These are phyloP conservation scores for Pelagomonas calceolata DNA, from an alignment of 108 stramenopile genomes.

Conservation along the genomic window DNA sequence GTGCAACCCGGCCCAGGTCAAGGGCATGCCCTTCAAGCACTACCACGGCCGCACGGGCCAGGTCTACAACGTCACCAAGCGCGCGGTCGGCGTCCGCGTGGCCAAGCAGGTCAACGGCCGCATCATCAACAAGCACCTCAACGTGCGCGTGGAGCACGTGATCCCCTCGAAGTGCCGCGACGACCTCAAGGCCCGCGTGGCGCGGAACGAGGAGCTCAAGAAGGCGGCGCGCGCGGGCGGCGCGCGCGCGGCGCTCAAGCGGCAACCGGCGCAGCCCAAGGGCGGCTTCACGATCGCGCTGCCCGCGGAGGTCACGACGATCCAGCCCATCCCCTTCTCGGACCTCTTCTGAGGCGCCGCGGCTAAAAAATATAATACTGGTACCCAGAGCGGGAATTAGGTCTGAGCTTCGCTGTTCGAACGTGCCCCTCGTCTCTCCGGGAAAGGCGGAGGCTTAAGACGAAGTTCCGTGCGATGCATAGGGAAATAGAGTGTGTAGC, in stretches of 20 bases:
- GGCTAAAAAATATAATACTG: not conserved
- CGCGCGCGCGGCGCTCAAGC: slow-evolving; percentile 75
- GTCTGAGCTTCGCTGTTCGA: no score
- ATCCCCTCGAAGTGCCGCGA: slow-evolving; percentile 86
- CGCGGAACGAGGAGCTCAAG: slow-evolving; percentile 68
- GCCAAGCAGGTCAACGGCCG: slow-evolving; percentile 96
- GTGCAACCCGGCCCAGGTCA: slow-evolving; percentile 91
- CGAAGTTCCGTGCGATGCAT: no score
- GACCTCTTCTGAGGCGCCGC: slow-evolving; percentile 62
- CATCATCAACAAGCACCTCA: slow-evolving; percentile 94
- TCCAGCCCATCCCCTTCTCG: slow-evolving; percentile 80
- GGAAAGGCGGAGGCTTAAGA: no score
- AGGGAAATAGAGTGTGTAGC: no score
- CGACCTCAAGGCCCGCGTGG: slow-evolving; percentile 69
- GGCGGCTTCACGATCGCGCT: slow-evolving; percentile 70
- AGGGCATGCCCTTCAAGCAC: slow-evolving; percentile 99
- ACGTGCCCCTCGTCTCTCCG: no score
- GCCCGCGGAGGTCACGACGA: slow-evolving; percentile 63
- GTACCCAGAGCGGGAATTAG: no score
- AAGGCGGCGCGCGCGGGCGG: slow-evolving; percentile 67
- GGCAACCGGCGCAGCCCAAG: slow-evolving; percentile 84
- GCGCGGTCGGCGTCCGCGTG: slow-evolving; percentile 88
- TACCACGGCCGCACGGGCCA: slow-evolving; percentile 99
- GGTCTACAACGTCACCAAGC: slow-evolving; percentile 96
- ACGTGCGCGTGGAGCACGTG: slow-evolving; percentile 97